Conservation (phyloP, 345 rosid genomes). For the Erodium maritimum region DNA sequence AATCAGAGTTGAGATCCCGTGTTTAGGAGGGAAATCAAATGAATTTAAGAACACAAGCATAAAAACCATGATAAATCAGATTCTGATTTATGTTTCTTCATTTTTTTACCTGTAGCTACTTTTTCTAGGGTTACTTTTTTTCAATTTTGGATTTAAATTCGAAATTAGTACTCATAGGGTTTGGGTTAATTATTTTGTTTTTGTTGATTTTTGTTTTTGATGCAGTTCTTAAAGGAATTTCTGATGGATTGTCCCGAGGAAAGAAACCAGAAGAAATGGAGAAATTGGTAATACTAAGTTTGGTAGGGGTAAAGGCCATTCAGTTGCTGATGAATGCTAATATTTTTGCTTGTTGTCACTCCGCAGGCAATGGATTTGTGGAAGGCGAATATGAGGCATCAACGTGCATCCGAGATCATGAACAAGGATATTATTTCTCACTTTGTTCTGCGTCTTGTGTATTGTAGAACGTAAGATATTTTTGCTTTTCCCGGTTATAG, state of each 20-base stretch:
- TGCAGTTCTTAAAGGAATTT: conserved; percentile 72
- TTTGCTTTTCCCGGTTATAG: background rate
- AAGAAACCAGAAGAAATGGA: conserved; percentile 67
- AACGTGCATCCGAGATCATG: conserved; percentile 28
- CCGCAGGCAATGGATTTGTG: conserved; percentile 16
- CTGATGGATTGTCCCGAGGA: conserved; percentile 77
- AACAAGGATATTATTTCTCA: conserved; percentile 79
- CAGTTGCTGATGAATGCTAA: background rate
- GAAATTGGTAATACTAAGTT: conserved; percentile 28
- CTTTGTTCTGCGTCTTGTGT: conserved; percentile 74
- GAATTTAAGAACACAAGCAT: too few species aligned
- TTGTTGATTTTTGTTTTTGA: background rate
- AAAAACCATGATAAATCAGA: background rate
- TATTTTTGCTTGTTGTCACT: background rate
- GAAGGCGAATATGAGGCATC: conserved; percentile 64
- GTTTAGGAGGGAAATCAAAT: background rate
- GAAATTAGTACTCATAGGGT: too few species aligned
- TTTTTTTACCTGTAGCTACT: background rate
- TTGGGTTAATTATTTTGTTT: background rate
- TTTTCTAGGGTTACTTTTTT: background rate
- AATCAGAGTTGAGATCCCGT: background rate
- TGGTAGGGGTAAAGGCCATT: background rate
- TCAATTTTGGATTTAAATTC: too few species aligned
- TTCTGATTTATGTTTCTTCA: too few species aligned
- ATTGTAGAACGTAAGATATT: conserved; percentile 70